Conservation (phyloP, 441 rosid genomes). For the Pelargonium cotyledonis region DNA sequence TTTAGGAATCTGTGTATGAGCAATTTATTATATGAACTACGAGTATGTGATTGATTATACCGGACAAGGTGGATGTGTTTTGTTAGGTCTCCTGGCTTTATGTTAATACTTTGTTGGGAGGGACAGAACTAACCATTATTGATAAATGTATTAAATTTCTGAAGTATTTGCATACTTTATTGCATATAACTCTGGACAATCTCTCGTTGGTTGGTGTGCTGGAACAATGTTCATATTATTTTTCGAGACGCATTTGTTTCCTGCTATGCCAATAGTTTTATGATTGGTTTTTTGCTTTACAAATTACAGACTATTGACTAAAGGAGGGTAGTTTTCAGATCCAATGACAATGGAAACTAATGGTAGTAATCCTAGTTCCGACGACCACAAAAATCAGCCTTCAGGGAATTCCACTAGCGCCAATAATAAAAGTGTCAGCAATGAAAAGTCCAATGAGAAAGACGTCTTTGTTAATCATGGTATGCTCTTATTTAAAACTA, state of each 20-base stretch:
- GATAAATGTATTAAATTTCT: neutral
- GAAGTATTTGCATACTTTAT: neutral
- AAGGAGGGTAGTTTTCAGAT: neutral
- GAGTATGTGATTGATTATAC: no score
- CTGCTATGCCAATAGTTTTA: neutral
- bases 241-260: neutral
- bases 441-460: neutral
- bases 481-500: neutral
- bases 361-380: neutral
- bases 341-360: constrained; percentile 2
- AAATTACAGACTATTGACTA: neutral
- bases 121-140: neutral
- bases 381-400: neutral
- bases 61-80: neutral
- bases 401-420: neutral
- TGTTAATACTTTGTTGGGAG: neutral
- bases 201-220: neutral
- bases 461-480: constrained; percentile 5
- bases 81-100: neutral
- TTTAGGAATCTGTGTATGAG: no score
- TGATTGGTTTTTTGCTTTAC: neutral
- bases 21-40: no score
- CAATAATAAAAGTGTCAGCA: neutral
- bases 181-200: neutral
- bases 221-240: neutral